These are phyloP conservation scores for Phytophthora boehmeriae DNA, from an alignment of 352 stramenopile species.

Conservation along the genomic window DNA sequence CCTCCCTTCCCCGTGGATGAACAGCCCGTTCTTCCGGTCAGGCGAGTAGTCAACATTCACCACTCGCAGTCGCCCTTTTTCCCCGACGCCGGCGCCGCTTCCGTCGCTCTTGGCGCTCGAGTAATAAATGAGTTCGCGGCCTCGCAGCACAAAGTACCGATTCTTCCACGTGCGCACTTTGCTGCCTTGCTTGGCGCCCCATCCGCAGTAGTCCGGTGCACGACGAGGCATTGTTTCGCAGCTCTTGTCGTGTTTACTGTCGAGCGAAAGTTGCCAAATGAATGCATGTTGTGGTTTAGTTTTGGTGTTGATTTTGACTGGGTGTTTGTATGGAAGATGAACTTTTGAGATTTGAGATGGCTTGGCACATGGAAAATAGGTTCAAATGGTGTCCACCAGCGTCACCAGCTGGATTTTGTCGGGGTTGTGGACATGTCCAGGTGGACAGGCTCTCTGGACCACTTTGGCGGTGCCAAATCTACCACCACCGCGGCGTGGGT, in stretches of 20 bases:
- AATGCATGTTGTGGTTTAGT: neutral
- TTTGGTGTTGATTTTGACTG: neutral
- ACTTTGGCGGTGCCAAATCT: too few species aligned
- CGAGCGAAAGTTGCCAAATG: slow-evolving; percentile 5
- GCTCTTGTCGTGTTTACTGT: too few species aligned
- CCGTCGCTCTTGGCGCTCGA: slow-evolving; percentile 40
- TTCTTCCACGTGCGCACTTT: slow-evolving; percentile 76
- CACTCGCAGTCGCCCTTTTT: slow-evolving; percentile 69
- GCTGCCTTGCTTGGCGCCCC: slow-evolving; percentile 76
- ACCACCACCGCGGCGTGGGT: too few species aligned
- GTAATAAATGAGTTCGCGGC: slow-evolving; percentile 67
- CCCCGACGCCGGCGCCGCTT: slow-evolving; percentile 41
- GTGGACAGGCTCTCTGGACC: neutral
- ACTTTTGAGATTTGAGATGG: neutral
- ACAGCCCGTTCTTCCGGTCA: slow-evolving; percentile 55
- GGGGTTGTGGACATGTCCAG: neutral
- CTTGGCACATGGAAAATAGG: too few species aligned
- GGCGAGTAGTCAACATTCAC: slow-evolving; percentile 56
- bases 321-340: slow-evolving; percentile 1
- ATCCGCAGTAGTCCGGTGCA: slow-evolving; percentile 52
- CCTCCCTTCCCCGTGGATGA: slow-evolving; percentile 62
- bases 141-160: slow-evolving; percentile 72
- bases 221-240: slow-evolving; percentile 6
- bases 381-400: too few species aligned
- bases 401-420: too few species aligned